Percentiles rank a stretch among this genome's conserved stretches.
phyloP scores from a whole-genome alignment of 2,329 filamentous ascomycete species.

The Conoideocrella luteorostrata region DNA sequence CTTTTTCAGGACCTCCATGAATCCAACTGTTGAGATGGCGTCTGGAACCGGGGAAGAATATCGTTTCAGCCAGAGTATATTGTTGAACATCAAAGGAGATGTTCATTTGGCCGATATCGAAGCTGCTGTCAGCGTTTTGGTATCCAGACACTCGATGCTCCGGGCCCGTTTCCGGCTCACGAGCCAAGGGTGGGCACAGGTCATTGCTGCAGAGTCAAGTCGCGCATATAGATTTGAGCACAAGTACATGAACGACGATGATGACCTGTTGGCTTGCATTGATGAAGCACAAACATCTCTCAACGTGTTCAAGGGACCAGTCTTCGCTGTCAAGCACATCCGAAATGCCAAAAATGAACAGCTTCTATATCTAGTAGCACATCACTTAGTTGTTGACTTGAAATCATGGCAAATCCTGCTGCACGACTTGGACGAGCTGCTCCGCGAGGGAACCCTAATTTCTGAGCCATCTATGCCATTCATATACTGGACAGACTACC shows the following conservation, averaged over 20 bases:
- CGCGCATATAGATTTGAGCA: constrained; percentile 39
- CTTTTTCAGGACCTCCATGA: constrained; percentile 43
- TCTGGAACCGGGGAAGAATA: constrained; percentile 28
- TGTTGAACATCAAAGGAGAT: constrained; percentile 37
- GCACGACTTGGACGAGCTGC: constrained; percentile 42
- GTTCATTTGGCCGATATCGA: constrained; percentile 37
- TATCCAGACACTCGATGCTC: constrained; percentile 46
- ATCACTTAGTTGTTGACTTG: constrained; percentile 46
- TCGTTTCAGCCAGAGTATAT: constrained; percentile 45
- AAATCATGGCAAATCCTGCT: constrained; percentile 45
- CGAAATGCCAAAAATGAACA: constrained; percentile 38
- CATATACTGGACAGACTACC: constrained; percentile 42
- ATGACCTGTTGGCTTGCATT: constrained; percentile 35
- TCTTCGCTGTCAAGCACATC: constrained; percentile 44
- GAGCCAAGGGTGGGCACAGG: constrained; percentile 39
- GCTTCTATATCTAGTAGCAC: constrained; percentile 42
- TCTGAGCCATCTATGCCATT: constrained; percentile 42
- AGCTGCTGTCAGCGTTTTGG: constrained; percentile 41
- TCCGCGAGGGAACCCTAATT: constrained; percentile 36
- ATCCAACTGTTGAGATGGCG: constrained; percentile 25
- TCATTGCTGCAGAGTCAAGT: constrained; percentile 31
- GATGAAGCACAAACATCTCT: constrained; percentile 36
- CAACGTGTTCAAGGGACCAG: constrained; percentile 42
- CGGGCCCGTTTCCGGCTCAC: constrained; percentile 37
- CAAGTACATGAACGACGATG: constrained; percentile 32